Evolutionary conservation across 1,284 basidiomycete species (phyloP).

Genomic region (Ceratobasidium sp.): DNA sequence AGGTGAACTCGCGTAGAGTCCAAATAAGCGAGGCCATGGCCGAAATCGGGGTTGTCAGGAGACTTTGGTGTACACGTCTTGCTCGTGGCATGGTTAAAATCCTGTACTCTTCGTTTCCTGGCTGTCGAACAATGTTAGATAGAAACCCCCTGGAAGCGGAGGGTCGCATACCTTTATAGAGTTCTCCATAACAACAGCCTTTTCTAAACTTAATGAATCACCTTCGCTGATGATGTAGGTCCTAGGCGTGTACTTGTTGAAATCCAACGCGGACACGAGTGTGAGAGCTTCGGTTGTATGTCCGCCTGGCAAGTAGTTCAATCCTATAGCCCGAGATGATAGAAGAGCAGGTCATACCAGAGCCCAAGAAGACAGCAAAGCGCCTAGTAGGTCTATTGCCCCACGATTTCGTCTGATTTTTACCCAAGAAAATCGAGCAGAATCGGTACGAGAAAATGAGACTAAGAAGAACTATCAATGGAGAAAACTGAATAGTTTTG

Average conservation of each 20-base stretch:
- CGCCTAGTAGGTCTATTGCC: conserved; percentile 47
- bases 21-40: conserved; percentile 65
- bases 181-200: conserved; percentile 72
- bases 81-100: conserved; percentile 83
- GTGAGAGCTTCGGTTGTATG: conserved; percentile 90
- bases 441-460: conserved; percentile 25
- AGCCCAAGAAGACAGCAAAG: conserved; percentile 66
- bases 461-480: neutral
- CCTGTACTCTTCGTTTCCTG: conserved; percentile 42
- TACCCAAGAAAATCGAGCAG: neutral
- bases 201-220: conserved; percentile 78
- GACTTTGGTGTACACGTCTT: conserved; percentile 79
- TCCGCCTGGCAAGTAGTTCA: conserved; percentile 67
- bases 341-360: conserved; percentile 53
- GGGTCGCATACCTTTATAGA: conserved; percentile 47
- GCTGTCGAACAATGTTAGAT: conserved; percentile 1
- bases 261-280: conserved; percentile 79
- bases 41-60: conserved; percentile 71
- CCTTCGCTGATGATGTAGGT: conserved; percentile 86
- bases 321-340: conserved; percentile 25
- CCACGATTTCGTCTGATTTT: conserved; percentile 4
- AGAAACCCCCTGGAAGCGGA: no score
- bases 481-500: neutral
- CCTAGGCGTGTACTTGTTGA: conserved; percentile 75
- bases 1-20: conserved; percentile 65